Evolutionary conservation across 169 alveolate genomes (phyloP), one percentile per base, ranked within the genome.

Genomic region (Plasmodium inui): DNA sequence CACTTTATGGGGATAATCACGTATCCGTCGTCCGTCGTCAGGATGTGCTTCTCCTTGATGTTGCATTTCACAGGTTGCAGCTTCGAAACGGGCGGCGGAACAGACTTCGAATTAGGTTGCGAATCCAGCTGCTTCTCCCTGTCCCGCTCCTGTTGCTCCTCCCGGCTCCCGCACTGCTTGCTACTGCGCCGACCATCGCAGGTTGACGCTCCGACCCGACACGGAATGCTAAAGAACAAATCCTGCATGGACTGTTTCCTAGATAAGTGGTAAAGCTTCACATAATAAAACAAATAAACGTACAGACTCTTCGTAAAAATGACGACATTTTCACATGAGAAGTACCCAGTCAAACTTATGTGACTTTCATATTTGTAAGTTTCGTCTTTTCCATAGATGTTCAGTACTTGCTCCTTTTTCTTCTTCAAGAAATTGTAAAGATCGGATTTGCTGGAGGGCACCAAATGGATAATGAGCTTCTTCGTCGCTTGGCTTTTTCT

Each of bases 291-390:
- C 57, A 81, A 41, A 39, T 41, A 90, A 2, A 41, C 46, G 70
- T 44, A 90, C 6, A 90, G 55, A 0, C 92, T 90, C 39, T 79
- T 80, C 53, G 82, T 44, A 30, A 90, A 90, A 8, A n/a, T 37
- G 61, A 71, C 71, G 67, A 81, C 70, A 44, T 82, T 90, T 12
- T 90, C 84, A 70, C 94, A 90, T 7, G 17, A 61, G 44, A 90
- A 90, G 37, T 67, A 90, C 1, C 94, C 94, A 3, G 94, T 90
- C 28, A 90, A 67, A 67, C 94, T 90, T 67, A 90, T 90, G 71
- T 90, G 94, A n/a, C 72, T 39, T 44, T 90, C 94, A 61, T 90
- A 90, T 70, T 80, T 80, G 73, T 90, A 90, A 6, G 94, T 90
- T 28, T 90, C 94, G 44, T 90, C 94, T 0, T 34, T 28, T 14